phyloP scores from a whole-genome alignment of 805 yeast species.

The Blastobotrys americana region DNA sequence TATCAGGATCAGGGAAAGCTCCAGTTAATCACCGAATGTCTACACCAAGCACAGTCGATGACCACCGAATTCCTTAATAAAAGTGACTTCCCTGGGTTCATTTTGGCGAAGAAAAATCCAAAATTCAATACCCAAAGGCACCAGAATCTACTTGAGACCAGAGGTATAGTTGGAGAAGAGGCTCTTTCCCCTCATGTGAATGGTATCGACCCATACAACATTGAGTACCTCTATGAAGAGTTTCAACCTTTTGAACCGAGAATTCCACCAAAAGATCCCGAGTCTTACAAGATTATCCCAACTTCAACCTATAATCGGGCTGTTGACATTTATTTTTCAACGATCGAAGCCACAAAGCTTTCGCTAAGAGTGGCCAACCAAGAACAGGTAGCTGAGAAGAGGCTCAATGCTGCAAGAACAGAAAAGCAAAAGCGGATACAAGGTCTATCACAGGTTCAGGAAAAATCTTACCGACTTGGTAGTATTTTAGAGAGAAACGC shows the following conservation, averaged over 20 bases:
- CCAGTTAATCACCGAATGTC: conserved; percentile 33
- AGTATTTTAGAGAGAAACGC: conserved; percentile 64
- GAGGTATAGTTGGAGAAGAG: background rate
- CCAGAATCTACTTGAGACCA: background rate
- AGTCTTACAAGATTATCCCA: conserved; percentile 34
- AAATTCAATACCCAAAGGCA: conserved; percentile 38
- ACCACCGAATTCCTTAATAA: conserved; percentile 33
- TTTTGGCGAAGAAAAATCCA: conserved; percentile 55
- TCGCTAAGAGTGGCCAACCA: conserved; percentile 69
- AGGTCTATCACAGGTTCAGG: conserved; percentile 56
- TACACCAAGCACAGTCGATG: conserved; percentile 42
- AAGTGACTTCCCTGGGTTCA: conserved; percentile 47
- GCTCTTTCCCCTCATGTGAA: conserved; percentile 5
- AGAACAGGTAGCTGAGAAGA: conserved; percentile 64
- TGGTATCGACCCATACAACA: conserved; percentile 24
- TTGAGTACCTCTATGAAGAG: conserved; percentile 51
- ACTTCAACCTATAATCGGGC: conserved; percentile 70
- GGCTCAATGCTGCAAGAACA: conserved; percentile 63
- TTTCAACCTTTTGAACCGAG: conserved; percentile 64
- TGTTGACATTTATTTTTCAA: conserved; percentile 75
- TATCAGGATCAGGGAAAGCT: conserved; percentile 20
- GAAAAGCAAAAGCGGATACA: conserved; percentile 69
- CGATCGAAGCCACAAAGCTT: conserved; percentile 73
- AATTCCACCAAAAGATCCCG: conserved; percentile 12
- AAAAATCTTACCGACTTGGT: conserved; percentile 59